These are phyloP conservation scores for Lyophyllum decastes DNA, from an alignment of 768 basidiomycete genomes.

Conservation along the genomic window DNA sequence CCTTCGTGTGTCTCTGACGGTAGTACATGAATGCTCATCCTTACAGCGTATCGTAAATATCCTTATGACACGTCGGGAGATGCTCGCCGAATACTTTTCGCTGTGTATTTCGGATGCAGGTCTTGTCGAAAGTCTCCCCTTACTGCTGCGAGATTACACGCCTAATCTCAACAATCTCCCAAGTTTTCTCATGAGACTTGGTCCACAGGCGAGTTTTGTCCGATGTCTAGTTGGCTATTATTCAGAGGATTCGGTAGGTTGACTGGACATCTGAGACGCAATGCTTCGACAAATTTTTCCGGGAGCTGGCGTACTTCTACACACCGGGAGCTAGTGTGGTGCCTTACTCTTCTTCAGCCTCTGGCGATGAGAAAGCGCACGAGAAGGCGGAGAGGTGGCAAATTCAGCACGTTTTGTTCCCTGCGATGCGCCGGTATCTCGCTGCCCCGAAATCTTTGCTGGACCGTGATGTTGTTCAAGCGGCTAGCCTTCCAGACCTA, in stretches of 20 bases:
- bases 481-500: constrained; percentile 87
- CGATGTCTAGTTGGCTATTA: not conserved
- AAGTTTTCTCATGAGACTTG: constrained; percentile 85
- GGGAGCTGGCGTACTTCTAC: constrained; percentile 92
- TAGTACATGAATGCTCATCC: not conserved
- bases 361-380: constrained; percentile 38
- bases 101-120: constrained; percentile 70
- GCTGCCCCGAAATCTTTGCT: constrained; percentile 64
- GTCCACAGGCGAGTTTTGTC: constrained; percentile 74
- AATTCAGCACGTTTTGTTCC: constrained; percentile 89
- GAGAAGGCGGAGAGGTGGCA: constrained; percentile 78
- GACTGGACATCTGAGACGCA: constrained; percentile 84
- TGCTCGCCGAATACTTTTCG: constrained; percentile 93
- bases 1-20: not conserved
- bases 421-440: constrained; percentile 79
- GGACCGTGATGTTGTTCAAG: constrained; percentile 78
- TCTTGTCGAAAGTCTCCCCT: constrained; percentile 72
- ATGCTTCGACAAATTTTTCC: constrained; percentile 85
- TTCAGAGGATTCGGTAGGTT: constrained; percentile 52
- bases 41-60: constrained; percentile 64
- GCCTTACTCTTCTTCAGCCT: constrained; percentile 11
- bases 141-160: constrained; percentile 83
- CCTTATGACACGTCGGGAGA: constrained; percentile 64
- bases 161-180: constrained; percentile 93
- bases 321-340: constrained; percentile 55